Base-by-base conservation (phyloP, 306 rosid genomes). In the Bauhinia variegata region DNA sequence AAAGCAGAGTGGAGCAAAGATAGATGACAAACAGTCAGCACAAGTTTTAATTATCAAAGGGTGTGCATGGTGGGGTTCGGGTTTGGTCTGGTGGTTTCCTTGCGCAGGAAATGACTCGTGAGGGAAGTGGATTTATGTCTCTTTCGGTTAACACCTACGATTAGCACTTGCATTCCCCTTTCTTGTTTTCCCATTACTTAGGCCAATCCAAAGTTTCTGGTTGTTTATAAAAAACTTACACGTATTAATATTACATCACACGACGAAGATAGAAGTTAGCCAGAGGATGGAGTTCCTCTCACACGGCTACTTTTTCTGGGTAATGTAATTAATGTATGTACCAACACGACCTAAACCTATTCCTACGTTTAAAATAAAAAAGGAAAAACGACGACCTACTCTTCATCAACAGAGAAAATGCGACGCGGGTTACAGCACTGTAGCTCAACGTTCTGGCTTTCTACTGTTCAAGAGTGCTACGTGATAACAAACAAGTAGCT, bases 401-500 rank as follows among this genome's bases (percentile, higher is more conserved):
- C 68, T 62, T 73, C 41, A 13, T 14, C 16, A 67, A 8, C 18
- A 61, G 47, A 12, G 66, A 61, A 76, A 44, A 39, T 46, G 33
- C 50, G 52, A 34, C 7, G 4, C 16, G 38, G 51, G 47, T 47
- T 61, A 53, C 37, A 38, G 52, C 63, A 58, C 47, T 32, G 65
- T 70, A 13, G 60, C n/a, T 19, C 36, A 55, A 55, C 47, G 71
- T n/a, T 2, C 41, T 36, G 9, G 41, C 9, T 36, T 42, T 8
- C 23, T 28, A 36, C 41, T 61, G 70, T 54, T 68, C 5, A 30
- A n/a, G 18, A 33, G 17, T 23, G 60, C 11, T 46, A 41, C 5
- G 51, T 42, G 74, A 69, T 47, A 77, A 46, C 79, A 68, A 77
- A 72, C 79, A 74, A 81, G 44, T 39, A 50, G 37, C 53, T 59